Conservation (phyloP, 208 protist genomes). For the Tritrichomonas musculus region DNA sequence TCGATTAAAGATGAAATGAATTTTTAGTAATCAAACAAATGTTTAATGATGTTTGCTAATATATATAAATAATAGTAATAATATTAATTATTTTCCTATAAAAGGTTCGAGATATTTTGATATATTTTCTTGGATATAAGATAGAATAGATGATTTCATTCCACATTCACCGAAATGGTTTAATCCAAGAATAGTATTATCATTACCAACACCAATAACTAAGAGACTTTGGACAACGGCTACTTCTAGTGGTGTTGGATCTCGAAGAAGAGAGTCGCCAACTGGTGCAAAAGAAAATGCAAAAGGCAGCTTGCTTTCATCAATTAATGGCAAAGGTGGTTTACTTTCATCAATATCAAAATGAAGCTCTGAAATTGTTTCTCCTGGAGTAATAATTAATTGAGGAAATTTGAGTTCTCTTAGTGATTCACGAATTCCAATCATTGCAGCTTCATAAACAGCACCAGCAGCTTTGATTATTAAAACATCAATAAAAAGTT, state of each 20-base stretch:
- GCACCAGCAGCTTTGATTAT: conserved; percentile 16
- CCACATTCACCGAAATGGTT: conserved; percentile 12
- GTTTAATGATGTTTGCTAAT: no score
- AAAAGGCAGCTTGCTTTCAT: background rate
- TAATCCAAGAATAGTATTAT: background rate
- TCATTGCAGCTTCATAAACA: conserved; percentile 23
- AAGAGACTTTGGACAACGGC: background rate
- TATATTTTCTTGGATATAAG: background rate
- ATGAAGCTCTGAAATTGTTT: background rate
- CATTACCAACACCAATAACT: background rate
- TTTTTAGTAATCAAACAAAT: no score
- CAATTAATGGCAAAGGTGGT: background rate
- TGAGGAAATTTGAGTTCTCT: background rate
- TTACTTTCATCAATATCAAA: conserved; percentile 33
- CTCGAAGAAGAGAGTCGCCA: background rate
- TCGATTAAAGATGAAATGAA: no score
- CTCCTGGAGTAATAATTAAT: conserved; percentile 15
- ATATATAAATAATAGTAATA: no score
- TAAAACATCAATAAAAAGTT: background rate
- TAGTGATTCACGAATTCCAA: background rate
- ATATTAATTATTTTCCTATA: no score
- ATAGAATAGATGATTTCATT: background rate
- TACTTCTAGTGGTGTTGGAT: background rate
- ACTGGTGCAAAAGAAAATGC: background rate
- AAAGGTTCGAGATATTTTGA: background rate